These are phyloP conservation scores for Punctularia strigosozonata DNA, from an alignment of 768 basidiomycete species.

Conservation along the genomic window DNA sequence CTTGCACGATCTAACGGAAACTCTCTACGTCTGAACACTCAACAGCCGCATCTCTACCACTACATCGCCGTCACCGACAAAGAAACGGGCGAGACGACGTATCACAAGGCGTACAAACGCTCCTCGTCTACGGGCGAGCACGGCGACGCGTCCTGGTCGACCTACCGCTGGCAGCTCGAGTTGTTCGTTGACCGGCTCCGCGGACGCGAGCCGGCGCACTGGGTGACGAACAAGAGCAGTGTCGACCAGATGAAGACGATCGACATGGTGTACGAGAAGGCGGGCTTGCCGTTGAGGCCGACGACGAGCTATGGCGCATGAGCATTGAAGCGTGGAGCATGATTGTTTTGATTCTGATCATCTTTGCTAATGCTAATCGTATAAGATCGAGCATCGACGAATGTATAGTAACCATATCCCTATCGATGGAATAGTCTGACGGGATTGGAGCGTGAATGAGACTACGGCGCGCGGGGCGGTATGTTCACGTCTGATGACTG, in stretches of 20 bases:
- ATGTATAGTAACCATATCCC: no score
- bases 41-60: slow-evolving; percentile 14
- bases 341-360: no score
- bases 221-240: slow-evolving; percentile 43
- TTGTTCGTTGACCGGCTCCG: slow-evolving; percentile 49
- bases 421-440: no score
- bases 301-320: slow-evolving; percentile 1
- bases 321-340: no score
- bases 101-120: slow-evolving; percentile 22
- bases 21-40: no score
- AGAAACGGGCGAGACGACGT: slow-evolving; percentile 28
- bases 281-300: slow-evolving; percentile 1
- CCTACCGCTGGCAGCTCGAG: slow-evolving; percentile 41
- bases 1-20: no score
- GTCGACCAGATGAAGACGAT: slow-evolving; percentile 45
- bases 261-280: slow-evolving; percentile 42
- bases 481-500: no score
- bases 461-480: no score
- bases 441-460: no score
- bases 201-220: slow-evolving; percentile 39
- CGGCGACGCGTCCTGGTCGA: slow-evolving; percentile 50
- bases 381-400: no score
- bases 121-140: slow-evolving; percentile 17
- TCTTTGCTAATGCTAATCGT: no score
- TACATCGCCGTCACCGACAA: slow-evolving; percentile 15